These are phyloP conservation scores for Choanephora cucurbitarum DNA, from an alignment of 371 early-diverging fungal genomes.

Conservation along the genomic window DNA sequence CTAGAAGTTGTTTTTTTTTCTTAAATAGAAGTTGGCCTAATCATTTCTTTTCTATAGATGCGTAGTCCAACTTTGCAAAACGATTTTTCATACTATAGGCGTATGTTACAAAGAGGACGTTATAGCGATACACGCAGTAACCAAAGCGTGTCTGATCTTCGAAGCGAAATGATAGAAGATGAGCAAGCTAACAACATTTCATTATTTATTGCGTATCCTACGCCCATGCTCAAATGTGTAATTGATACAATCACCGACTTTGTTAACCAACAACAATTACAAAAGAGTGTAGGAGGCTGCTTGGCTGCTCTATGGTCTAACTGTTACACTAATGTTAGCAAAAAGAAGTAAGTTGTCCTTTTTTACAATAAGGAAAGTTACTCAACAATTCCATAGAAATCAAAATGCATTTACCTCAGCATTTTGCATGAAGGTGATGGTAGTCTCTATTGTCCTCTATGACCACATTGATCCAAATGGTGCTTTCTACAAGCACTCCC, in stretches of 20 bases:
- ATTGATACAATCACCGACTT: conserved; percentile 72
- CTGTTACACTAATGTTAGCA: conserved; percentile 69
- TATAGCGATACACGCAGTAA: conserved; percentile 17
- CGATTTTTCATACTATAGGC: conserved; percentile 95
- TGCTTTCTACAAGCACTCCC: conserved; percentile 72
- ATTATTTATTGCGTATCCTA: conserved; percentile 93
- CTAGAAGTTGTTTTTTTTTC: too few relatives aligned
- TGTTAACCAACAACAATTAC: conserved; percentile 50
- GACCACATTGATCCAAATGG: conserved; percentile 87
- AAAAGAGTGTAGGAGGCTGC: conserved; percentile 61
- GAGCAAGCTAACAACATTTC: conserved; percentile 92
- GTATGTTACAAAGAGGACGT: conserved; percentile 78
- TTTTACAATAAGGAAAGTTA: background rate
- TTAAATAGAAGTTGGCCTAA: too few relatives aligned
- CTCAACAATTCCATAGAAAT: conserved; percentile 26
- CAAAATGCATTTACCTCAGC: conserved; percentile 53
- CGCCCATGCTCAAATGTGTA: conserved; percentile 87
- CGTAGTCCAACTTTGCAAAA: conserved; percentile 91
- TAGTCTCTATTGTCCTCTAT: conserved; percentile 84
- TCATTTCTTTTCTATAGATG: conserved; percentile 56
- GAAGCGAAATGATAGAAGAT: conserved; percentile 74
- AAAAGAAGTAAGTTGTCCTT: conserved; percentile 41
- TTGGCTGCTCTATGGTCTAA: conserved; percentile 69
- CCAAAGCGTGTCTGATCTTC: conserved; percentile 45
- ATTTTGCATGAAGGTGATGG: conserved; percentile 84